Conservation (phyloP, 805 yeast species). For the Ogataea corticis region DNA sequence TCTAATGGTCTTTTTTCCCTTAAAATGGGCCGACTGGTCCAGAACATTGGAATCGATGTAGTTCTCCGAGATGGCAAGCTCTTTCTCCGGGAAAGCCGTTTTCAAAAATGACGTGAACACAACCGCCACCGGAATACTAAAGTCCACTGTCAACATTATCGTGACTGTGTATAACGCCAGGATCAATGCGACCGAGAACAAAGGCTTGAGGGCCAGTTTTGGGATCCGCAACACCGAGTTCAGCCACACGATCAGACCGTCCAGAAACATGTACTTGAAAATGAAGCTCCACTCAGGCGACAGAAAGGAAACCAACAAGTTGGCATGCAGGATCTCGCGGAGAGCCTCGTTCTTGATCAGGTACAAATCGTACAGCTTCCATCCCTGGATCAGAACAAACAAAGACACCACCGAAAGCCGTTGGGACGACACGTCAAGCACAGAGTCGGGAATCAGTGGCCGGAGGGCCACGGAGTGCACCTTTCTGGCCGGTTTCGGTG, state of each 20-base stretch:
- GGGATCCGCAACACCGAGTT: conserved; percentile 78
- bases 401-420: conserved; percentile 64
- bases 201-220: conserved; percentile 61
- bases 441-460: conserved; percentile 61
- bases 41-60: conserved; percentile 37
- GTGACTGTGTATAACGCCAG: conserved; percentile 48
- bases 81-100: conserved; percentile 29
- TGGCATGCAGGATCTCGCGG: conserved; percentile 19
- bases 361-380: conserved; percentile 74
- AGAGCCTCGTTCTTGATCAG: conserved; percentile 49
- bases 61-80: conserved; percentile 34
- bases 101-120: conserved; percentile 19
- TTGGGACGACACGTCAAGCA: conserved; percentile 77
- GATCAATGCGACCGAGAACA: conserved; percentile 52
- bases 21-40: conserved; percentile 65
- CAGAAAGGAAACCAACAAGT: conserved; percentile 37
- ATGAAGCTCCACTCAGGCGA: conserved; percentile 59
- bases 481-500: neutral
- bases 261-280: conserved; percentile 70
- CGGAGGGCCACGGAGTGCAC: neutral
- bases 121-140: conserved; percentile 47
- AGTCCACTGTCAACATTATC: conserved; percentile 52
- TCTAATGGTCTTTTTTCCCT: conserved; percentile 83
- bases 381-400: conserved; percentile 77
- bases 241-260: conserved; percentile 67